phyloP scores from a whole-genome alignment of 2,329 filamentous ascomycete species.

The Fusarium oxysporum region DNA sequence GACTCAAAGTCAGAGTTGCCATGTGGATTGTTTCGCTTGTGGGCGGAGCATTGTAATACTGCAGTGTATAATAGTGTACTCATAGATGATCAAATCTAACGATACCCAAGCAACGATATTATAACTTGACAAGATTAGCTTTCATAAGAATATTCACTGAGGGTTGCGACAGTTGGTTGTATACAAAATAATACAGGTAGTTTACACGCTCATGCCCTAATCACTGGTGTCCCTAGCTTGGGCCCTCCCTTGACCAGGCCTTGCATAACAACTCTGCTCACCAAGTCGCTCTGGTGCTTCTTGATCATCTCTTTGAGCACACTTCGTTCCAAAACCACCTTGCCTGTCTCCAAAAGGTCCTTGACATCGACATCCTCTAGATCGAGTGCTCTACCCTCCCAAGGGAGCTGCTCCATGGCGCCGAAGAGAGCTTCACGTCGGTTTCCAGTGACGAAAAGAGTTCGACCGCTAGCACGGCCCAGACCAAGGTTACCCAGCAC shows the following conservation, averaged over 20 bases:
- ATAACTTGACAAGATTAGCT: not conserved
- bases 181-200: constrained; percentile 49
- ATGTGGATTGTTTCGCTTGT: constrained; percentile 94
- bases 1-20: constrained; percentile 84
- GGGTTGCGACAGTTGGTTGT: constrained; percentile 22
- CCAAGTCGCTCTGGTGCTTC: constrained; percentile 76
- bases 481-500: constrained; percentile 79
- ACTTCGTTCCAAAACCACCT: constrained; percentile 85
- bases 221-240: constrained; percentile 54
- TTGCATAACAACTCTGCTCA: constrained; percentile 59
- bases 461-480: constrained; percentile 74
- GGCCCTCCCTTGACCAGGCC: constrained; percentile 52
- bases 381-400: constrained; percentile 76
- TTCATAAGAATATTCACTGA: not conserved
- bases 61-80: constrained; percentile 33
- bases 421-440: constrained; percentile 72
- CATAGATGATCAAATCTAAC: constrained; percentile 14
- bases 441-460: constrained; percentile 77
- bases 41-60: constrained; percentile 81
- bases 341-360: constrained; percentile 86
- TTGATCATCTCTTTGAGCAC: constrained; percentile 82
- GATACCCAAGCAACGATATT: constrained; percentile 16
- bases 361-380: constrained; percentile 93
- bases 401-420: constrained; percentile 71
- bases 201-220: constrained; percentile 45